phyloP scores from a whole-genome alignment of 306 rosid species.

The Begonia peltatifolia region DNA sequence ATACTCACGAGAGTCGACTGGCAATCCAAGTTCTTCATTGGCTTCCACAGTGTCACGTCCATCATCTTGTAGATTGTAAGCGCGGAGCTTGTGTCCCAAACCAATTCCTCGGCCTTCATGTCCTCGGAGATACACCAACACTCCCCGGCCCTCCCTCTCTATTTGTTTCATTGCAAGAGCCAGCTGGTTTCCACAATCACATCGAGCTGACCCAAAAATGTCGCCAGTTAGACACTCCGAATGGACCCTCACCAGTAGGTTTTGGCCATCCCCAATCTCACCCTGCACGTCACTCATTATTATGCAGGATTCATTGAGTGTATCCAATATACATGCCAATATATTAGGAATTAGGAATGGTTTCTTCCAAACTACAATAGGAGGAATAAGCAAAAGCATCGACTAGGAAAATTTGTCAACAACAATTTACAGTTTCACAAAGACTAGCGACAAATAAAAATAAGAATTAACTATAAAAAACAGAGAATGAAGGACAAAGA shows the following conservation, averaged over 20 bases:
- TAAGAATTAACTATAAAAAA: too few relatives aligned
- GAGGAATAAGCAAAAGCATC: too few relatives aligned
- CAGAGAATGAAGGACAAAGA: too few relatives aligned
- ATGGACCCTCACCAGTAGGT: slow-evolving; percentile 88
- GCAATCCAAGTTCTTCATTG: slow-evolving; percentile 85
- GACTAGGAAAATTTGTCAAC: too few relatives aligned
- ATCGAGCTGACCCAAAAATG: slow-evolving; percentile 90
- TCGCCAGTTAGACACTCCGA: slow-evolving; percentile 98
- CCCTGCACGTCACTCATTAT: slow-evolving; percentile 39
- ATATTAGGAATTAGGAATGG: too few relatives aligned
- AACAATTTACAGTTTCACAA: too few relatives aligned
- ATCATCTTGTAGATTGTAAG: slow-evolving; percentile 74
- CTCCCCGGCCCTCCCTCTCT: slow-evolving; percentile 93
- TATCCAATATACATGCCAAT: too few relatives aligned
- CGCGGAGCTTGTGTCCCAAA: slow-evolving; percentile 90
- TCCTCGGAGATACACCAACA: slow-evolving; percentile 80
- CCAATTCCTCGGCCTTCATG: slow-evolving; percentile 98
- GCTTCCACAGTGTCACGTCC: slow-evolving; percentile 93
- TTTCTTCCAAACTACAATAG: too few relatives aligned
- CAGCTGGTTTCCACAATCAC: slow-evolving; percentile 89
- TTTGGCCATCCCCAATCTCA: slow-evolving; percentile 78
- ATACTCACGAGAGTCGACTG: slow-evolving; percentile 88
- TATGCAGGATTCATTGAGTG: neutral
- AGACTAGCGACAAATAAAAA: too few relatives aligned
- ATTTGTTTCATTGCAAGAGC: slow-evolving; percentile 89